Base-by-base conservation (phyloP, 2,329 filamentous ascomycete genomes). In the Trichoderma sp. region DNA sequence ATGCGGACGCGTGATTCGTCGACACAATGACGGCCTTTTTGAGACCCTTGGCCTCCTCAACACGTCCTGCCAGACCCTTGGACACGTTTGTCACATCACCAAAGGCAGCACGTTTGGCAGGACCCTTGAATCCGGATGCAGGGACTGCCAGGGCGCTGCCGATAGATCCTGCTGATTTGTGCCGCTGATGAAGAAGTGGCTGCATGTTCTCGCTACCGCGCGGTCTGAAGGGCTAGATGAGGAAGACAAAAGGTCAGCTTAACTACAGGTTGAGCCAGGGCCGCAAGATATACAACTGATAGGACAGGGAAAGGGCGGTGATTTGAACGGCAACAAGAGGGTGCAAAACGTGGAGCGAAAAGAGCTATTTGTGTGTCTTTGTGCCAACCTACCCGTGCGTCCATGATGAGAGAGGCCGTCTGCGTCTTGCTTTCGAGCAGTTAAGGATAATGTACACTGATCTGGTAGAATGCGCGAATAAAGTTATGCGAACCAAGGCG, bases 41-140 rank as follows among this genome's bases (percentile, higher is more conserved):
- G 66, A 71, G 67, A 15, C 70, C 72, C 74, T 83, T 83, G 65
- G 70, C 74, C 34, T 78, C 72, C 59, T 80, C 74, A 29, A 76
- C 72, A 52, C 68, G 72, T 32, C 74, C 69, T 37, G 73, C 74
- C 39, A 72, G 71, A 54, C 78, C 76, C 70, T 81, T 80, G 48
- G 83, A 75, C 54, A 85, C 89, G 75, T 94, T 94, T 83, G 91
- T 95, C 70, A 95, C 86, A 77, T 97, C 93, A 59, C 87, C 91
- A 78, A 96, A 93, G 13, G 89, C 92, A 70, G 89, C 89, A 72
- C 93, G 89, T 82, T 94, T 95, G 66, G 89, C 84, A 67, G 87
- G 76, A 45, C 78, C 78, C 34, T 78, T 79, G 48, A 80, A 72
- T 39, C 78, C 79, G 25, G 69, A 70, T 22, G 70, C 68, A 13